These are phyloP conservation scores for Onygena corvina DNA, from an alignment of 2,329 filamentous ascomycete species.

Conservation along the genomic window DNA sequence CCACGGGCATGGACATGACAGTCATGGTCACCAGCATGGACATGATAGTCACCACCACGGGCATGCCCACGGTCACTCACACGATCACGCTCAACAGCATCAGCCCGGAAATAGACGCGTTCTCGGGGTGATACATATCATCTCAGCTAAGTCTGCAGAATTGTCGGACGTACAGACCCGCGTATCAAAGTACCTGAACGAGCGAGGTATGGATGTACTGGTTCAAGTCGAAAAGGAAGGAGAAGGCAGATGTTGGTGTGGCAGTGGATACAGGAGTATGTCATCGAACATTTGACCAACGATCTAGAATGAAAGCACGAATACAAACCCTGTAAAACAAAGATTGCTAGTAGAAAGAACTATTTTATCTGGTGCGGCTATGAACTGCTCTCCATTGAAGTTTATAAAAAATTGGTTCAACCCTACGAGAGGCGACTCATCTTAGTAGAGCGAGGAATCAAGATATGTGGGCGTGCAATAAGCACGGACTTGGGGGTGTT, in stretches of 20 bases:
- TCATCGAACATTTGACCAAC: background rate
- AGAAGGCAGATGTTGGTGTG: slow-evolving; percentile 55
- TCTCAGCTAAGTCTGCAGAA: slow-evolving; percentile 58
- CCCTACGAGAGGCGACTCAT: too few relatives aligned
- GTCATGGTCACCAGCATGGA: slow-evolving; percentile 18
- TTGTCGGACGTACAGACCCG: slow-evolving; percentile 72
- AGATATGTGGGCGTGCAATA: background rate
- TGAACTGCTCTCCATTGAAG: too few relatives aligned
- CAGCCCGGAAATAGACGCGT: slow-evolving; percentile 39
- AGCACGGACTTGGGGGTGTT: too few relatives aligned
- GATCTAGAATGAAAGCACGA: too few relatives aligned
- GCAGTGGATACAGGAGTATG: slow-evolving; percentile 32
- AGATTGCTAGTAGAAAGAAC: too few relatives aligned
- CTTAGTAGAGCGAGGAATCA: too few relatives aligned
- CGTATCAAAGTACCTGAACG: slow-evolving; percentile 58
- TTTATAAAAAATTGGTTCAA: too few relatives aligned
- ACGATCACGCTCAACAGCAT: slow-evolving; percentile 14
- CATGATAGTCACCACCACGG: slow-evolving; percentile 18
- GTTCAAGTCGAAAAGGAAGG: slow-evolving; percentile 82
- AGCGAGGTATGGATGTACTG: slow-evolving; percentile 65
- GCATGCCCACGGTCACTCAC: slow-evolving; percentile 20
- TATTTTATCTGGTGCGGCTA: too few relatives aligned
- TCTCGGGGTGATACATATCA: slow-evolving; percentile 74
- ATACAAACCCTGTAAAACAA: too few relatives aligned
- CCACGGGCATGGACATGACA: slow-evolving; percentile 15